Conservation (phyloP, 164 flowering plant species). For the Vitis labrusca region DNA sequence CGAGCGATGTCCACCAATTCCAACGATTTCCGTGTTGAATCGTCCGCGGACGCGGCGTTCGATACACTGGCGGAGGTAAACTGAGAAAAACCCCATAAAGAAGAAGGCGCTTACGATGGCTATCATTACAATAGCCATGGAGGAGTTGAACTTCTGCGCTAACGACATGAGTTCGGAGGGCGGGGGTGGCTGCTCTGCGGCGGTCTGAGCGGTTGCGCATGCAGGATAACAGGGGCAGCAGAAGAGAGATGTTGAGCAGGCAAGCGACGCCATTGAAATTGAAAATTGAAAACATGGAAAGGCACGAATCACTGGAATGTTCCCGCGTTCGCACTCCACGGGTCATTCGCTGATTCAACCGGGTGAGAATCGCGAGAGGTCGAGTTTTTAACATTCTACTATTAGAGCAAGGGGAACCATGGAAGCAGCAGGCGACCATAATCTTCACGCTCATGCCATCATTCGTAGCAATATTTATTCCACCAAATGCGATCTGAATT, state of each 20-base stretch:
- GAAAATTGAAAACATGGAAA: background rate
- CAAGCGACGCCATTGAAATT: no score
- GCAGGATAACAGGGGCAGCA: background rate
- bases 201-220: background rate
- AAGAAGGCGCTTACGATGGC: slow-evolving; percentile 29
- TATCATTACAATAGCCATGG: slow-evolving; percentile 29
- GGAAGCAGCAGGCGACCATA: slow-evolving; percentile 40
- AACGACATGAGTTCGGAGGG: background rate
- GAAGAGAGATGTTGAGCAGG: background rate
- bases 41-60: slow-evolving; percentile 5
- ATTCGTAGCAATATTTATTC: slow-evolving; percentile 36
- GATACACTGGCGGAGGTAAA: slow-evolving; percentile 43
- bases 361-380: slow-evolving; percentile 20
- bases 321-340: slow-evolving; percentile 42
- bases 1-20: background rate
- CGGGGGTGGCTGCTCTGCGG: slow-evolving; percentile 11
- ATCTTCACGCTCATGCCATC: slow-evolving; percentile 46
- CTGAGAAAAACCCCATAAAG: slow-evolving; percentile 33
- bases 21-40: background rate
- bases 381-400: slow-evolving; percentile 25
- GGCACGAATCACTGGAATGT: slow-evolving; percentile 18
- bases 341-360: slow-evolving; percentile 46
- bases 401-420: slow-evolving; percentile 41
- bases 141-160: slow-evolving; percentile 16
- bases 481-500: slow-evolving; percentile 31